These are phyloP conservation scores for Zopfia rhizophila DNA, from an alignment of 2,329 filamentous ascomycete genomes.

Conservation along the genomic window DNA sequence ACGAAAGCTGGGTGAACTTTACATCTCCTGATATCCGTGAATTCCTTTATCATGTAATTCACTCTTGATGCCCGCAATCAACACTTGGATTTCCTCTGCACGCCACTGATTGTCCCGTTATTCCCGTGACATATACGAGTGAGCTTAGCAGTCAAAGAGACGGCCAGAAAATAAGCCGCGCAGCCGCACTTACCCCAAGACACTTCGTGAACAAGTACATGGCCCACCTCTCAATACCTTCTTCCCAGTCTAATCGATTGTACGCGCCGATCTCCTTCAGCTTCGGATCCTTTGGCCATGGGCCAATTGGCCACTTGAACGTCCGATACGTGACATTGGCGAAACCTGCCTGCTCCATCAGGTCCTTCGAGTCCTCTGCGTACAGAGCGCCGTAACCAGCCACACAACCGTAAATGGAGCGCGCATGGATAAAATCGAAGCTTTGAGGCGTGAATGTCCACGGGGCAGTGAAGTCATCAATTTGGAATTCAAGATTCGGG, in stretches of 20 bases:
- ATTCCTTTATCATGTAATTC: too few relatives aligned
- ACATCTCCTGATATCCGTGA: too few relatives aligned
- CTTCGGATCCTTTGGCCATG: slow-evolving; percentile 30
- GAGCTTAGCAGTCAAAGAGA: too few relatives aligned
- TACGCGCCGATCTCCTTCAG: slow-evolving; percentile 20
- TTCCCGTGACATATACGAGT: too few relatives aligned
- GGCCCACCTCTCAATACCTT: slow-evolving; percentile 22
- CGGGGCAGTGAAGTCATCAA: slow-evolving; percentile 48
- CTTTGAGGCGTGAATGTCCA: slow-evolving; percentile 47
- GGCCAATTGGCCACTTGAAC: slow-evolving; percentile 28
- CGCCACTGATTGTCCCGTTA: too few relatives aligned
- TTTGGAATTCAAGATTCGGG: slow-evolving; percentile 51
- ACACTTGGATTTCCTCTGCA: too few relatives aligned
- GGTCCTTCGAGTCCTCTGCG: slow-evolving; percentile 23
- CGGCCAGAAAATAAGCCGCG: too few relatives aligned
- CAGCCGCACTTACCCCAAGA: too few relatives aligned
- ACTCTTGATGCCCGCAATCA: too few relatives aligned
- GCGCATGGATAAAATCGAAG: slow-evolving; percentile 44
- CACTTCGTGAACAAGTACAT: slow-evolving; percentile 20
- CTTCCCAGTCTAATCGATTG: slow-evolving; percentile 17
- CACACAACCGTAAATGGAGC: slow-evolving; percentile 44
- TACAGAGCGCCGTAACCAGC: slow-evolving; percentile 49
- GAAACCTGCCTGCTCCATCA: background rate
- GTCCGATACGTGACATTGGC: slow-evolving; percentile 1
- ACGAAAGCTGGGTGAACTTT: too few relatives aligned